Evolutionary conservation across 495 filamentous ascomycete genomes (phyloP), one percentile per base, ranked within the genome.

Genomic region (Penicillium pulvis): DNA sequence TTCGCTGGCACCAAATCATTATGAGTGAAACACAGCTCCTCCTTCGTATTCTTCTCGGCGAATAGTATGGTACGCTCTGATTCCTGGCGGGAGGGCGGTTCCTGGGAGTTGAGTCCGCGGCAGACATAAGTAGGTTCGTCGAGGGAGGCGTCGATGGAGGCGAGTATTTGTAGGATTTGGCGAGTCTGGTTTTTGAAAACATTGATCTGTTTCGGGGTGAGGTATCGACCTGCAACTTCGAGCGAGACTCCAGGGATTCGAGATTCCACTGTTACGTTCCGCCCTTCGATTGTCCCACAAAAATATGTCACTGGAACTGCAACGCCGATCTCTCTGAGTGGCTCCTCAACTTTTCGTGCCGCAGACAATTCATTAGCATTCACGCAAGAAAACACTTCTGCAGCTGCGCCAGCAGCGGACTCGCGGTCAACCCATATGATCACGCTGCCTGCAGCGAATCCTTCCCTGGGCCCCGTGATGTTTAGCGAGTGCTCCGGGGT

Each of bases 311-410:
- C 62, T 2, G 76, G 76, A n/a, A 79, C 74, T 0, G 70, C 60
- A 44, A 77, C 67, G 1, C 66, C 65, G 19, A 76, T 50, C 20
- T 71, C 68, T 45, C 57, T 69, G 14, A 79, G 65, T 1, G 59
- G 31, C 12, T 73, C 66, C 46, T 79, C 74, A 8, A 67, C 74
- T 44, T 79, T 79, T 33, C 68, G 71, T 28, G 76, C 69, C 2
- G 76, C 67, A 12, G 60, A 70, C 11, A 74, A 39, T 53, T 77
- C 76, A 53, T 79, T 79, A 31, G 74, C 88, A 87, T 92, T 71
- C 76, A 86, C 23, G 80, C 82, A 72, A 75, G 87, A 71, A 56
- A 71, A 77, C 59, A 58, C 62, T 44, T 74, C 70, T 20, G 66
- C 60, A 6, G 69, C 60, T 31, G 54, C 39, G 44, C 59, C 70